phyloP scores from a whole-genome alignment of 345 rosid species.

The Moricandia arvensis region DNA sequence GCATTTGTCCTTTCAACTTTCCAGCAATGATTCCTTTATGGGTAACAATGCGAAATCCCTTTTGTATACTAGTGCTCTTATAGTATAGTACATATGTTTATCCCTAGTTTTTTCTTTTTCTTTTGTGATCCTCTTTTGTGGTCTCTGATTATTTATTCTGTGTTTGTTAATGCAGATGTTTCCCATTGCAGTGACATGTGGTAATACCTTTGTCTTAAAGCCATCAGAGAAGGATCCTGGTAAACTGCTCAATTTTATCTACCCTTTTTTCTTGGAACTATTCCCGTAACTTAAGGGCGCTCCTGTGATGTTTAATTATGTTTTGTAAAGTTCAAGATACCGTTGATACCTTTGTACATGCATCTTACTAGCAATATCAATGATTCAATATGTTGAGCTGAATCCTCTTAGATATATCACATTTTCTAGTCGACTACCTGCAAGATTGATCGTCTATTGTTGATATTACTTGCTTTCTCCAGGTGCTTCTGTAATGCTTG shows the following conservation, averaged over 20 bases:
- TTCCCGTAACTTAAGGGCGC: not conserved
- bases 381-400: not conserved
- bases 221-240: constrained; percentile 99
- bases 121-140: not conserved
- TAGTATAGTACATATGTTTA: no score
- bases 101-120: not conserved
- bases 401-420: not conserved
- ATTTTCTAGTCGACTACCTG: not conserved
- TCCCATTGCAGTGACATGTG: constrained; percentile 90
- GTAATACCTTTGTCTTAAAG: constrained; percentile 88
- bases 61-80: not conserved
- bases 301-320: not conserved
- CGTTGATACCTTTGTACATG: not conserved
- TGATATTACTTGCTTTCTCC: constrained; percentile 26
- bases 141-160: not conserved
- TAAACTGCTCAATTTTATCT: constrained; percentile 10
- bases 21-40: constrained; percentile 99
- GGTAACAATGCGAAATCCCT: constrained; percentile 42
- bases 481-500: constrained; percentile 94
- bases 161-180: constrained; percentile 74
- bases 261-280: not conserved
- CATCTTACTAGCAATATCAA: not conserved
- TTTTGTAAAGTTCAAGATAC: not conserved
- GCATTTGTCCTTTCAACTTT: constrained; percentile 97
- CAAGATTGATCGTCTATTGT: not conserved